These are phyloP conservation scores for Stentor roeselii DNA, from an alignment of 73 alveolate species.

Conservation along the genomic window DNA sequence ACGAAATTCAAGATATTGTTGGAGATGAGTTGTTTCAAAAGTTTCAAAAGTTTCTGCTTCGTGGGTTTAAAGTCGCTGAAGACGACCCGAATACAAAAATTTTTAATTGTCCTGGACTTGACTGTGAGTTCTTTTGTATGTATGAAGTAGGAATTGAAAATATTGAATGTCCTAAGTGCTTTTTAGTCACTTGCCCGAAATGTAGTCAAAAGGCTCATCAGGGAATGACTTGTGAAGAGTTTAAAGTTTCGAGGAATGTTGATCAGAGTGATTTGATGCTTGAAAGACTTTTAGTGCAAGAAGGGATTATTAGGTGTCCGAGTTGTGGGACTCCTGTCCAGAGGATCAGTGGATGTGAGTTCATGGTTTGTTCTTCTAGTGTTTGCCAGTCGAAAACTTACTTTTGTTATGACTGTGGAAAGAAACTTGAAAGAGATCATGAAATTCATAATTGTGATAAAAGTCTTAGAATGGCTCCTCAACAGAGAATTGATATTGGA, in stretches of 20 bases:
- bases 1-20: background rate
- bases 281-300: slow-evolving; percentile 4
- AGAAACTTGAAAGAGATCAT: slow-evolving; percentile 7
- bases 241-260: background rate
- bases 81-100: background rate
- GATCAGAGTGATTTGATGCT: background rate
- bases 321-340: slow-evolving; percentile 19
- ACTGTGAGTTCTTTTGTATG: slow-evolving; percentile 22
- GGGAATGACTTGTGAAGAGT: slow-evolving; percentile 18
- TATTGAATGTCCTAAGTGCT: slow-evolving; percentile 19
- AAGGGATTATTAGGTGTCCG: slow-evolving; percentile 26
- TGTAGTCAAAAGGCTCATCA: slow-evolving; percentile 17
- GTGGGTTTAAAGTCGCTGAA: slow-evolving; percentile 7
- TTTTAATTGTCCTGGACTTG: slow-evolving; percentile 6
- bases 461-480: background rate
- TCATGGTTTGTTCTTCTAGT: slow-evolving; percentile 11
- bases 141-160: background rate
- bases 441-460: background rate
- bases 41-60: slow-evolving; percentile 18
- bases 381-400: slow-evolving; percentile 22
- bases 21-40: slow-evolving; percentile 24
- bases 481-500: background rate
- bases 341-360: slow-evolving; percentile 24
- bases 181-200: background rate
- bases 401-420: slow-evolving; percentile 27